Conservation (phyloP, 139 green algal genomes). For the Tetradesmus obliquus region DNA sequence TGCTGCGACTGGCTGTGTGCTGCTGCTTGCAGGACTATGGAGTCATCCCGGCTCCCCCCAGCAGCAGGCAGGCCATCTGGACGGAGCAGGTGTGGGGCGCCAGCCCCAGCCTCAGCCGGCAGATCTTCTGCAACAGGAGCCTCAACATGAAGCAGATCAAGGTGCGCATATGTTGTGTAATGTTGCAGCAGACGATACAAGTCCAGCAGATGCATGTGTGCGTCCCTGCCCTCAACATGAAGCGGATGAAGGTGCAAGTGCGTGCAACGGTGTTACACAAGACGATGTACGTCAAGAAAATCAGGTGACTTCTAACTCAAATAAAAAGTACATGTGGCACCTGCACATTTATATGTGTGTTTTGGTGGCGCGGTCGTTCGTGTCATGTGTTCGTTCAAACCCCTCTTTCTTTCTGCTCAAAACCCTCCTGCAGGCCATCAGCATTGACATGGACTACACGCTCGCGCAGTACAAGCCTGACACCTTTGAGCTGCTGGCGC, state of each 20-base stretch:
- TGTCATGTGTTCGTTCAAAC: neutral
- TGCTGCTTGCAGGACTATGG: conserved; percentile 11
- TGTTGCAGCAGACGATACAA: too few relatives aligned
- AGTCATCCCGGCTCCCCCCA: conserved; percentile 32
- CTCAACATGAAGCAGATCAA: conserved; percentile 94
- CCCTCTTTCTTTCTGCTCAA: neutral
- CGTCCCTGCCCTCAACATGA: neutral
- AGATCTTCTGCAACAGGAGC: conserved; percentile 97
- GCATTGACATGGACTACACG: conserved; percentile 99
- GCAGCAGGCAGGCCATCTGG: conserved; percentile 26
- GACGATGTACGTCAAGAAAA: neutral
- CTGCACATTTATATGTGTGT: neutral
- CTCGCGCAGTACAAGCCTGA: conserved; percentile 89
- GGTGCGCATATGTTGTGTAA: conserved; percentile 19
- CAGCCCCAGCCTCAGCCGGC: conserved; percentile 56
- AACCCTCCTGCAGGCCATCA: conserved; percentile 70
- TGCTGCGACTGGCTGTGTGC: neutral
- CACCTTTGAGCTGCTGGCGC: conserved; percentile 91
- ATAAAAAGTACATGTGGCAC: neutral
- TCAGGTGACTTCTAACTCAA: neutral
- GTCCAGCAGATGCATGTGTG: too few relatives aligned
- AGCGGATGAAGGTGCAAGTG: neutral
- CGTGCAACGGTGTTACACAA: too few relatives aligned
- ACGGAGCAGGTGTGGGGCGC: conserved; percentile 48
- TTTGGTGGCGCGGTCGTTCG: neutral